These are phyloP conservation scores for Scedosporium apiospermum DNA, from an alignment of 2,329 filamentous ascomycete genomes.

Conservation along the genomic window DNA sequence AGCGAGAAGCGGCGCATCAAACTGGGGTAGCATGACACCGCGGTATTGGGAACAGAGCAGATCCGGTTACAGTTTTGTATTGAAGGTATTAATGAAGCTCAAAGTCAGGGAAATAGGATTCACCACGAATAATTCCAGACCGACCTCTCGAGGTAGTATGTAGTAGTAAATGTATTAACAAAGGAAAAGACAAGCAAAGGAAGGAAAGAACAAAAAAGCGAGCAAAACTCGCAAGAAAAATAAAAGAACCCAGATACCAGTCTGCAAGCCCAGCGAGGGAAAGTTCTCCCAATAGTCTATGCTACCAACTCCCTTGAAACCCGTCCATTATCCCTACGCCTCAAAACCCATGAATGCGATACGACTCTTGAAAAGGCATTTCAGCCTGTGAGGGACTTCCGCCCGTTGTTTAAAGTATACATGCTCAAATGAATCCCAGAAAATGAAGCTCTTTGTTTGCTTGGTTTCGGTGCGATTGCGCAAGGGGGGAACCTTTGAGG, in stretches of 20 bases:
- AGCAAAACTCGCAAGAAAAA: background rate
- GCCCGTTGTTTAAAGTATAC: background rate
- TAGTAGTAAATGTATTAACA: background rate
- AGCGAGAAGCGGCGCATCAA: background rate
- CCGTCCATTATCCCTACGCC: slow-evolving; percentile 1
- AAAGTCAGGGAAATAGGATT: background rate
- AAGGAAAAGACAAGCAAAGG: background rate
- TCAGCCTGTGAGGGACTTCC: background rate
- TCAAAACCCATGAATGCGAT: slow-evolving; percentile 1
- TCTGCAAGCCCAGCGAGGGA: background rate
- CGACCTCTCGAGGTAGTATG: background rate
- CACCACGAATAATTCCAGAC: background rate
- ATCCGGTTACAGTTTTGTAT: background rate
- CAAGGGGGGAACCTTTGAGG: no score
- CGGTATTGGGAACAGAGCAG: background rate
- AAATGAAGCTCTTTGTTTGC: background rate
- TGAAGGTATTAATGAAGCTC: background rate
- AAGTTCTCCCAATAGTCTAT: background rate
- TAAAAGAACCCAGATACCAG: background rate
- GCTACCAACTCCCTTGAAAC: slow-evolving; percentile 6
- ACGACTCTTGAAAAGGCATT: background rate
- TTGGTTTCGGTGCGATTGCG: no score
- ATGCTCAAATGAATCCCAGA: background rate
- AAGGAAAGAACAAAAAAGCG: slow-evolving; percentile 2
- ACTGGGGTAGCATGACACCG: background rate